These are phyloP conservation scores for Raphanus raphanistrum DNA, from an alignment of 345 rosid genomes.

Conservation along the genomic window DNA sequence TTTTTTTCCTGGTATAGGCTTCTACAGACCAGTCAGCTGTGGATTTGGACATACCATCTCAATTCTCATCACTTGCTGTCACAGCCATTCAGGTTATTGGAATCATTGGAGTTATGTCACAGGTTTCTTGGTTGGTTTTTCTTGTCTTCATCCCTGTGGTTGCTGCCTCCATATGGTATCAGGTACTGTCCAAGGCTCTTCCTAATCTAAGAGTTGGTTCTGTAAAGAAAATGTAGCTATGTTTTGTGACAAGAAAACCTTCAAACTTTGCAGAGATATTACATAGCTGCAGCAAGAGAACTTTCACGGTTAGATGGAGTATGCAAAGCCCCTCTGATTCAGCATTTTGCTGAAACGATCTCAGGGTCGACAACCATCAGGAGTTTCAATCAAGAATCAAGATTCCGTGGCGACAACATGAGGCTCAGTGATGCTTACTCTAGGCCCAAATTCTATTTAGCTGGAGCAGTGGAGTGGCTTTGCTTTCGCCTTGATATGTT, in stretches of 20 bases:
- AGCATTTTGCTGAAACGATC: constrained; percentile 82
- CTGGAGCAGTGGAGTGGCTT: constrained; percentile 86
- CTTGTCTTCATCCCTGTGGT: constrained; percentile 67
- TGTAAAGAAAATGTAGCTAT: not conserved
- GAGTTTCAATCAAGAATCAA: constrained; percentile 73
- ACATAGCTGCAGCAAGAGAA: constrained; percentile 70
- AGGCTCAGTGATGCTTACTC: constrained; percentile 64
- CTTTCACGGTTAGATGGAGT: constrained; percentile 74
- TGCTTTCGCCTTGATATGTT: constrained; percentile 73
- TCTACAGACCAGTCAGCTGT: constrained; percentile 78
- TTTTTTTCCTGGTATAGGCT: constrained; percentile 46
- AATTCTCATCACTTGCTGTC: constrained; percentile 49
- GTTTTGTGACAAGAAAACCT: not conserved
- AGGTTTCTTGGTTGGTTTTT: constrained; percentile 81
- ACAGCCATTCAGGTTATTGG: constrained; percentile 61
- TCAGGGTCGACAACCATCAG: constrained; percentile 77
- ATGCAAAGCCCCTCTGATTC: constrained; percentile 79
- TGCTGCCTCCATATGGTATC: constrained; percentile 67
- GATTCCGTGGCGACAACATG: constrained; percentile 65
- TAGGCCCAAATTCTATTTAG: constrained; percentile 57
- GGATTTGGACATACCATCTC: constrained; percentile 53
- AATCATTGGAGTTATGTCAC: constrained; percentile 74
- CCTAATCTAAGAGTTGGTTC: constrained; percentile 10
- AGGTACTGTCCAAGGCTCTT: constrained; percentile 47
- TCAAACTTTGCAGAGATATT: constrained; percentile 58